A percentile compares a stretch with the other conserved stretches of the same genome.
These are phyloP conservation scores for Nakazawaea molendinolei DNA, from an alignment of 805 yeast genomes.

Conservation along the genomic window DNA sequence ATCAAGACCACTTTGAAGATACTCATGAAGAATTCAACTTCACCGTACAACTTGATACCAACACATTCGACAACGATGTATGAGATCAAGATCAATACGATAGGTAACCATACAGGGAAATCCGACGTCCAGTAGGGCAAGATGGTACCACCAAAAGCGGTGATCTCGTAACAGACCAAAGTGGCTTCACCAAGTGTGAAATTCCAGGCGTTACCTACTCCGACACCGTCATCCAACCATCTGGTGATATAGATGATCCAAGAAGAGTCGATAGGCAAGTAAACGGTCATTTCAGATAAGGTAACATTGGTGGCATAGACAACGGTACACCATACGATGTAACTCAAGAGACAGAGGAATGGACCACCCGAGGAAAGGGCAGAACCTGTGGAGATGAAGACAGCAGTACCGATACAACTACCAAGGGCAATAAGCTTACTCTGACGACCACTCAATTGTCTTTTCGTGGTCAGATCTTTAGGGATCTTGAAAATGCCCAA, in stretches of 20 bases:
- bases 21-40: slow-evolving; percentile 33
- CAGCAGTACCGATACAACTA: slow-evolving; percentile 77
- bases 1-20: slow-evolving; percentile 31
- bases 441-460: slow-evolving; percentile 10
- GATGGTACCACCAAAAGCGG: slow-evolving; percentile 52
- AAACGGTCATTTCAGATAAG: slow-evolving; percentile 76
- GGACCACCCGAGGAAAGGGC: slow-evolving; percentile 67
- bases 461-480: slow-evolving; percentile 5
- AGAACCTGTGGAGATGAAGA: slow-evolving; percentile 66
- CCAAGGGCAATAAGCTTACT: slow-evolving; percentile 63
- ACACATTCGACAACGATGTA: slow-evolving; percentile 58
- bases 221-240: slow-evolving; percentile 70
- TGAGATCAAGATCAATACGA: slow-evolving; percentile 52
- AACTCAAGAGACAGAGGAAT: slow-evolving; percentile 57
- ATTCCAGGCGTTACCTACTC: slow-evolving; percentile 73
- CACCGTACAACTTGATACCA: slow-evolving; percentile 61
- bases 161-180: slow-evolving; percentile 77
- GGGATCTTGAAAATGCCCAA: slow-evolving; percentile 11
- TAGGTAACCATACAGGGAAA: slow-evolving; percentile 60
- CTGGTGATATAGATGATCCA: slow-evolving; percentile 63
- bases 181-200: slow-evolving; percentile 72
- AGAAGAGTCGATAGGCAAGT: slow-evolving; percentile 71
- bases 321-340: slow-evolving; percentile 63
- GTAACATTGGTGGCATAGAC: slow-evolving; percentile 60
- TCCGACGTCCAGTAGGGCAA: slow-evolving; percentile 73